phyloP scores from a whole-genome alignment of 2,329 filamentous ascomycete species.

The Chrysoporthe puriensis region DNA sequence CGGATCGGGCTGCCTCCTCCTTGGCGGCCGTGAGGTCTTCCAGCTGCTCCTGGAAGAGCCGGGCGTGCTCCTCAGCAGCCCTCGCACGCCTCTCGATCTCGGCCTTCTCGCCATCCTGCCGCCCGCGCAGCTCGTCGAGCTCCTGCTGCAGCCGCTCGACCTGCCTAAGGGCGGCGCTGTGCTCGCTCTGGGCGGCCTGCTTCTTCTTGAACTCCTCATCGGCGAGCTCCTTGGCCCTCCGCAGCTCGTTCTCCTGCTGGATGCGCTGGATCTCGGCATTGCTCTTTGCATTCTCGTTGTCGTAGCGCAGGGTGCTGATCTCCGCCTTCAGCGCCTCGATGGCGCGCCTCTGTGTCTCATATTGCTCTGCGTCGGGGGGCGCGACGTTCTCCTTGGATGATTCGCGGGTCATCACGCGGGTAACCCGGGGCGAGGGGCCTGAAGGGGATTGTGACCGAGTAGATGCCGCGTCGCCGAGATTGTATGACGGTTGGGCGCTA shows the following conservation, averaged over 20 bases:
- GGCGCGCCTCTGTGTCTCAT: conserved; percentile 59
- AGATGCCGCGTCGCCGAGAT: conserved; percentile 42
- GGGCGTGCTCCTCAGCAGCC: conserved; percentile 73
- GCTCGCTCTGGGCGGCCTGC: conserved; percentile 62
- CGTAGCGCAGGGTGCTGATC: conserved; percentile 84
- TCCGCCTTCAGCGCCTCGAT: conserved; percentile 87
- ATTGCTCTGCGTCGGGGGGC: conserved; percentile 61
- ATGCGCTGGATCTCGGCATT: conserved; percentile 81
- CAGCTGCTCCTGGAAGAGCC: conserved; percentile 76
- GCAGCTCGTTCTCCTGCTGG: conserved; percentile 80
- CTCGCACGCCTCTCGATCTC: conserved; percentile 71
- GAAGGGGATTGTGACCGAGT: conserved; percentile 19
- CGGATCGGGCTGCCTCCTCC: conserved; percentile 70
- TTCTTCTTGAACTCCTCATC: conserved; percentile 80
- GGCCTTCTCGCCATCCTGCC: conserved; percentile 59
- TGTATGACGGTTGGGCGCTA: conserved; percentile 41
- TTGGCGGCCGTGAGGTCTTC: conserved; percentile 69
- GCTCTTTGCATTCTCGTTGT: conserved; percentile 83
- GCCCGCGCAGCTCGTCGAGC: conserved; percentile 54
- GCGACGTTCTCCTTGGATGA: conserved; percentile 64
- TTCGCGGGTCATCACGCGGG: conserved; percentile 55
- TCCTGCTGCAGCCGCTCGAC: conserved; percentile 56
- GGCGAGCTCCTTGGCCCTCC: conserved; percentile 78
- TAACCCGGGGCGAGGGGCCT: conserved; percentile 29
- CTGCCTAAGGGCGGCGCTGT: conserved; percentile 52